These are phyloP conservation scores for Suhomyces atakaporum DNA, from an alignment of 1,139 yeast genomes.

Conservation along the genomic window DNA sequence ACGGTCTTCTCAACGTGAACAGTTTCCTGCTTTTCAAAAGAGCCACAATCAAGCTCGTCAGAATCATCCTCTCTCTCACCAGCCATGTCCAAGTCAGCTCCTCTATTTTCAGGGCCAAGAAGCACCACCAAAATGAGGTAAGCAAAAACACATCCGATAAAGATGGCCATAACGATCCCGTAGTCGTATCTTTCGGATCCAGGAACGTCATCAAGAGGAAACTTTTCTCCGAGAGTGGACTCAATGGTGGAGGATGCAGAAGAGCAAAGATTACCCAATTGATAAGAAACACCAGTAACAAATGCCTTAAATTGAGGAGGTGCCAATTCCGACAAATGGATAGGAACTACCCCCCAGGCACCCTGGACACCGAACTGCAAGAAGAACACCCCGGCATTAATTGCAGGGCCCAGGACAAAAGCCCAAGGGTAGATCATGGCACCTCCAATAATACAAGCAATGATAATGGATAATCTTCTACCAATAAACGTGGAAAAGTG, in stretches of 20 bases:
- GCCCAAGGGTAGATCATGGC: slow-evolving; percentile 77
- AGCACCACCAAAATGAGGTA: slow-evolving; percentile 58
- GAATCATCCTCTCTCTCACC: slow-evolving; percentile 18
- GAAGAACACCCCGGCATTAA: slow-evolving; percentile 78
- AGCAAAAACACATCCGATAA: slow-evolving; percentile 76
- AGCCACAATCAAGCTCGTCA: slow-evolving; percentile 7
- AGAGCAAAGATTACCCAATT: slow-evolving; percentile 80
- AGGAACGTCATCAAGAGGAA: slow-evolving; percentile 40
- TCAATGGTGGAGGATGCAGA: slow-evolving; percentile 86
- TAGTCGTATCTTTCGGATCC: slow-evolving; percentile 25
- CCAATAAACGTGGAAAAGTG: slow-evolving; percentile 63
- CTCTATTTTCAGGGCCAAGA: slow-evolving; percentile 74
- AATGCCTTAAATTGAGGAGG: slow-evolving; percentile 74
- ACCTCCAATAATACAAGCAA: slow-evolving; percentile 67
- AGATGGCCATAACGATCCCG: slow-evolving; percentile 72
- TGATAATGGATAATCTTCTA: slow-evolving; percentile 50
- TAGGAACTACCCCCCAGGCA: slow-evolving; percentile 85
- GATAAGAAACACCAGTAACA: slow-evolving; percentile 75
- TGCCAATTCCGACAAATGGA: slow-evolving; percentile 75
- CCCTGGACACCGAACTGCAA: slow-evolving; percentile 84
- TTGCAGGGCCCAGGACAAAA: slow-evolving; percentile 51
- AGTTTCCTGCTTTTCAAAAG: background rate
- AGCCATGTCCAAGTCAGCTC: slow-evolving; percentile 24
- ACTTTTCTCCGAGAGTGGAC: slow-evolving; percentile 67
- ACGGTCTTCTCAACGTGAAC: background rate